These are phyloP conservation scores for Zymoseptoria passerinii DNA, from an alignment of 2,329 filamentous ascomycete genomes.

Conservation along the genomic window DNA sequence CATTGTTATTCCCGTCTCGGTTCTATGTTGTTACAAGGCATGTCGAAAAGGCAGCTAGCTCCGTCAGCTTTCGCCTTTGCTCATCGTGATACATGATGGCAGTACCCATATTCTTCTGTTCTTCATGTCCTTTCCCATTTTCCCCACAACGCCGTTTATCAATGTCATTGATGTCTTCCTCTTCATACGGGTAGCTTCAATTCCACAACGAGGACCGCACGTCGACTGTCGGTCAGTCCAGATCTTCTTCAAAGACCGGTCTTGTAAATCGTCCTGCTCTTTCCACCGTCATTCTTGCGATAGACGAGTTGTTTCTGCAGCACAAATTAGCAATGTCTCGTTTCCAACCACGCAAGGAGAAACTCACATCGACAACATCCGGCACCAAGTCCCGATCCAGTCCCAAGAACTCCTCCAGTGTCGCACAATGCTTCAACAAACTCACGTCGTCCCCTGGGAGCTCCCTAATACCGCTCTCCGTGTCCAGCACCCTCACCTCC, in stretches of 20 bases:
- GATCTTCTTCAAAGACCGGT: not conserved
- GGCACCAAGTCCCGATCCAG: not conserved
- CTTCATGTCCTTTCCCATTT: too few species aligned
- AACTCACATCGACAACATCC: not conserved
- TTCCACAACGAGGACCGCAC: too few species aligned
- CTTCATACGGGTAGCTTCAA: too few species aligned
- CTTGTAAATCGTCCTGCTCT: not conserved
- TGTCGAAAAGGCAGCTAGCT: too few species aligned
- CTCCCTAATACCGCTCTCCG: not conserved
- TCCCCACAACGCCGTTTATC: too few species aligned
- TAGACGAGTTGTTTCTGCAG: not conserved
- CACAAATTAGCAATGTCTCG: not conserved
- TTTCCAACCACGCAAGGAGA: not conserved
- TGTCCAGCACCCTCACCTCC: slow-evolving; percentile 26
- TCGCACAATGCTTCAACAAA: not conserved
- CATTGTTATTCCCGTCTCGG: too few species aligned
- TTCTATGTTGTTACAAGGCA: too few species aligned
- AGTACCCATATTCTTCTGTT: too few species aligned
- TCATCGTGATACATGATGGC: too few species aligned
- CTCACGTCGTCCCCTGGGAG: not conserved
- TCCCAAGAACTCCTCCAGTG: not conserved
- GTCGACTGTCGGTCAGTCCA: too few species aligned
- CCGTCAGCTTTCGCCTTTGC: too few species aligned
- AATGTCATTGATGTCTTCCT: too few species aligned
- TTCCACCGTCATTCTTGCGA: not conserved